These are phyloP conservation scores for Colletotrichum sansevieriae DNA, from an alignment of 2,329 filamentous ascomycete species.

Conservation along the genomic window DNA sequence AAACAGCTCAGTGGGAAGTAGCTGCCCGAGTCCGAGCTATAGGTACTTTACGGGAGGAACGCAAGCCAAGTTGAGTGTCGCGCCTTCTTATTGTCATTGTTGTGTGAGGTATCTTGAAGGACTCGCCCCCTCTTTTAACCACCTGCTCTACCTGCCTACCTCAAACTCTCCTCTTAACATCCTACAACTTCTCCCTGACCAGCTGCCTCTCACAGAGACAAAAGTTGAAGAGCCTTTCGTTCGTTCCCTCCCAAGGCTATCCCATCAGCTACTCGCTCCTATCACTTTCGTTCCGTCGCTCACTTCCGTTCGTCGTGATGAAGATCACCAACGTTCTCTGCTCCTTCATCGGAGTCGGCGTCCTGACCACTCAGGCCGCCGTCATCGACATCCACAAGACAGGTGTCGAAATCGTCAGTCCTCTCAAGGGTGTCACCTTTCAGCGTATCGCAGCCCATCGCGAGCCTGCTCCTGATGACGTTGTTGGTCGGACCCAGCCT, in stretches of 20 bases:
- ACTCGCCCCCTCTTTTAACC: background rate
- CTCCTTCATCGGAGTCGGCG: slow-evolving; percentile 24
- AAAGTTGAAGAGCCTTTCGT: background rate
- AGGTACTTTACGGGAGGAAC: no score
- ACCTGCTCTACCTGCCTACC: background rate
- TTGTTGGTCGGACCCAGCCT: slow-evolving; percentile 49
- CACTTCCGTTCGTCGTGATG: slow-evolving; percentile 21
- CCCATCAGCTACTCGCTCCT: slow-evolving; percentile 25
- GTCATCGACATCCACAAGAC: slow-evolving; percentile 25
- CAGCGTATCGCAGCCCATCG: slow-evolving; percentile 49
- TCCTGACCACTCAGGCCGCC: slow-evolving; percentile 14
- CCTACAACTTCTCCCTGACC: background rate
- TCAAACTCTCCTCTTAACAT: background rate
- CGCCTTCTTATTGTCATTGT: no score
- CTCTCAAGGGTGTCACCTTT: slow-evolving; percentile 55
- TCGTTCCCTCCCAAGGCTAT: background rate
- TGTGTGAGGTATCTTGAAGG: no score
- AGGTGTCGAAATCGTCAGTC: slow-evolving; percentile 49
- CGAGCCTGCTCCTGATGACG: slow-evolving; percentile 47
- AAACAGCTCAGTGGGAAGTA: background rate
- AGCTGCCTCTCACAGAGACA: background rate
- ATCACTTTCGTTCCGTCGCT: slow-evolving; percentile 10
- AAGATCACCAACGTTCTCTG: slow-evolving; percentile 25
- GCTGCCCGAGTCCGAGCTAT: background rate
- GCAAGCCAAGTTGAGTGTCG: no score